Percentiles rank a stretch among this genome's conserved stretches.
phyloP scores from a whole-genome alignment of 176 grass and related monocot species.

The Bolboschoenus planiculmis region DNA sequence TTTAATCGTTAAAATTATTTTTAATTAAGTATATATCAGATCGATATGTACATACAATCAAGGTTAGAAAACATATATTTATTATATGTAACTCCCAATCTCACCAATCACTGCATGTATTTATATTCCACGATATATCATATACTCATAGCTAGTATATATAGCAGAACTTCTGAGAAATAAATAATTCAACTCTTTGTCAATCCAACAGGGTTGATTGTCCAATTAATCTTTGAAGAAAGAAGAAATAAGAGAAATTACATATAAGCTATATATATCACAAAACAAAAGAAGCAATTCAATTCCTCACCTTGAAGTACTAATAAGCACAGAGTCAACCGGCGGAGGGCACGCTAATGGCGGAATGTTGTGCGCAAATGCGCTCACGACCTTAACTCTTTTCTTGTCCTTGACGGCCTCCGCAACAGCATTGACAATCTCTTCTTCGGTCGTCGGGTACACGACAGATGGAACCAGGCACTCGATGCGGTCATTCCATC shows the following conservation, averaged over 20 bases:
- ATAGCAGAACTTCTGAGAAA: not conserved
- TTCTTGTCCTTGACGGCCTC: slow-evolving; percentile 25
- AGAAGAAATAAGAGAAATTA: not conserved
- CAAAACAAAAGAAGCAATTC: not conserved
- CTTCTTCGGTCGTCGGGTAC: slow-evolving; percentile 52
- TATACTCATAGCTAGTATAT: not conserved
- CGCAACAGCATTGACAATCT: slow-evolving; percentile 53
- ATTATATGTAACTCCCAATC: too few relatives aligned
- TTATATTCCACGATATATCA: not conserved
- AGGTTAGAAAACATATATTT: too few relatives aligned
- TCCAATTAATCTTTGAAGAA: not conserved
- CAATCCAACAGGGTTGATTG: not conserved
- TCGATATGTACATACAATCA: not conserved
- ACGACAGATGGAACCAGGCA: slow-evolving; percentile 39
- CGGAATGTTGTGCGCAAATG: slow-evolving; percentile 77
- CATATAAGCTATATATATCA: not conserved
- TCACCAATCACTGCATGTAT: too few relatives aligned
- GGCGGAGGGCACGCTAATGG: slow-evolving; percentile 56
- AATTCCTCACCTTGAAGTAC: slow-evolving; percentile 24
- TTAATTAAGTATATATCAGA: not conserved
- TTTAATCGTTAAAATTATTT: not conserved
- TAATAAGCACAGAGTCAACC: slow-evolving; percentile 23
- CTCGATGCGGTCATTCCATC: slow-evolving; percentile 52
- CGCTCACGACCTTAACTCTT: slow-evolving; percentile 56
- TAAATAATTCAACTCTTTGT: not conserved